A percentile compares a stretch with the other conserved stretches of the same genome.
Conservation (phyloP, 1,284 basidiomycete species). For the Abortiporus biennis region DNA sequence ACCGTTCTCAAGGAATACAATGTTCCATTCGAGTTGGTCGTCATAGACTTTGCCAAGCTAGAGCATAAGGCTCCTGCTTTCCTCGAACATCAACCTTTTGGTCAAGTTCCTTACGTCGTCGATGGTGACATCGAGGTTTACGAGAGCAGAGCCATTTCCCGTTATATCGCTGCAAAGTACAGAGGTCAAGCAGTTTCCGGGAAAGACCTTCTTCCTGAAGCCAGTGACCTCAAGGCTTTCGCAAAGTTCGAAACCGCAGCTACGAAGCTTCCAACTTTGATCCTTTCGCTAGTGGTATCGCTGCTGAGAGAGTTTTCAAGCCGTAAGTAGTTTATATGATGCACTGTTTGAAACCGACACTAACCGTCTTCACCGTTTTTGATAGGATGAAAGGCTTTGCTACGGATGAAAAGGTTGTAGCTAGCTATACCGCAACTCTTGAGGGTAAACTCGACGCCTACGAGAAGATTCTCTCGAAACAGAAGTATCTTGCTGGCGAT, state of each 20-base stretch:
- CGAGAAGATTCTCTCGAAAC: conserved; percentile 2
- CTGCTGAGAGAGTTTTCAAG: conserved; percentile 37
- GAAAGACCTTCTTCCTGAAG: conserved; percentile 17
- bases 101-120: conserved; percentile 54
- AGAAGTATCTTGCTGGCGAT: conserved; percentile 7
- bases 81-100: conserved; percentile 47
- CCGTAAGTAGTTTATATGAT: conserved; percentile 24
- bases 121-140: conserved; percentile 34
- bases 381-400: neutral
- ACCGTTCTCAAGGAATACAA: conserved; percentile 39
- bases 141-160: conserved; percentile 42
- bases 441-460: conserved; percentile 3
- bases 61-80: conserved; percentile 38
- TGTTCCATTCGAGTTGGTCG: conserved; percentile 36
- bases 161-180: conserved; percentile 36
- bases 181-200: conserved; percentile 24
- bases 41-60: conserved; percentile 28
- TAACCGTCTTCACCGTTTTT: neutral
- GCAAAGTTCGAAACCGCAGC: conserved; percentile 46
- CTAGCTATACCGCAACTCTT: neutral
- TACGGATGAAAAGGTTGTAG: neutral
- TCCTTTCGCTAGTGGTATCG: conserved; percentile 28
- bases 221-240: conserved; percentile 23
- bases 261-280: conserved; percentile 43
- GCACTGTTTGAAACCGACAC: no score